Base-by-base conservation (phyloP, 1,139 yeast species). In the Taiozyma sp. region DNA sequence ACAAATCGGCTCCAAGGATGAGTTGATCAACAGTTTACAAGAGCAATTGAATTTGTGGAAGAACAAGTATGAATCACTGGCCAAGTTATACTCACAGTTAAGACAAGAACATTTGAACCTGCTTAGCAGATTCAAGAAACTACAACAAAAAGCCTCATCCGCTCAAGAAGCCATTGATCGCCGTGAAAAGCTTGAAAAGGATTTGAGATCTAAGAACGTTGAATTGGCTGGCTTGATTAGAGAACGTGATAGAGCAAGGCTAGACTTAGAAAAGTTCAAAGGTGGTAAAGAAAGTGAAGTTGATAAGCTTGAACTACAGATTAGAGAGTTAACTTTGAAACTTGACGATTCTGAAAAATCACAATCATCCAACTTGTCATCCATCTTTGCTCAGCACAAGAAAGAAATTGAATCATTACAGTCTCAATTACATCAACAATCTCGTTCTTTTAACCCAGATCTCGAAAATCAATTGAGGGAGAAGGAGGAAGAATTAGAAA, bases 81-180 rank as follows among this genome's bases (percentile, higher is more conserved):
- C 97, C 6, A 88, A 89, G 63, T 74, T 91, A 55, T 91, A 91
- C 65, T 85, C 96, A 2, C 97, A 90, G 68, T 75, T 91, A 59
- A 85, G 97, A 62, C 95, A 88, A 68, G 97, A 91, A 67, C 97
- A 91, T 67, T 75, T 91, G 64, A 88, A 85, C 56, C 71, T 90
- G 55, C 76, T 91, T 61, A 77, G 88, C 46, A 86, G 86, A 64
- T 86, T 86, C 64, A 91, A 91, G 66, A 85, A 86, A 59, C 78
- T 86, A 50, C 96, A 90, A 68, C 89, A 90, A 60, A 88, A 88
- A 67, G 95, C 95, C 9, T 86, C 91, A 30, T 86, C 95, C 54
- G 97, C 97, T 9, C 96, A 89, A 65, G 97, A 90, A 67, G 88
- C 96, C 0, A 82, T 90, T 55, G 86, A 86, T 59, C 86, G 84